These are phyloP conservation scores for Dactylellina haptotyla DNA, from an alignment of 2,329 filamentous ascomycete genomes.

Conservation along the genomic window DNA sequence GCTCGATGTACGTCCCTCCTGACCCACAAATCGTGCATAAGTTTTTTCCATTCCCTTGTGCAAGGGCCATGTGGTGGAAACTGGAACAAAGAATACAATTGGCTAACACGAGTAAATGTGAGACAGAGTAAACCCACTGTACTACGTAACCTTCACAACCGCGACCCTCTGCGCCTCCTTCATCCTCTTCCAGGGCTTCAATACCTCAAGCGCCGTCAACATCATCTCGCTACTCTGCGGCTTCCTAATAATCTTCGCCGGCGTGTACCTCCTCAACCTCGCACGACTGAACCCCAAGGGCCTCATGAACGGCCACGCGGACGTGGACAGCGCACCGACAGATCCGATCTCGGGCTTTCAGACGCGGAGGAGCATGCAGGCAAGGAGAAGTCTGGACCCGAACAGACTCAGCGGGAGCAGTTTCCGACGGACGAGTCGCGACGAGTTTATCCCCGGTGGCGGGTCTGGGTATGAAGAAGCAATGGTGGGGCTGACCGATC, in stretches of 20 bases:
- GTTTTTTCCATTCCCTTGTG: not conserved
- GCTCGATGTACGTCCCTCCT: constrained; percentile 80
- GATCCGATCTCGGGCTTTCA: constrained; percentile 90
- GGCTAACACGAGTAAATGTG: constrained; percentile 23
- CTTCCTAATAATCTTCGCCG: constrained; percentile 76
- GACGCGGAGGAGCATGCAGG: constrained; percentile 92
- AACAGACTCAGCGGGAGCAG: constrained; percentile 72
- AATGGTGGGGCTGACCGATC: constrained; percentile 77
- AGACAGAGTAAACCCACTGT: constrained; percentile 84
- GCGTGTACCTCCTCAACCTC: constrained; percentile 79
- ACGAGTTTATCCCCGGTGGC: constrained; percentile 82
- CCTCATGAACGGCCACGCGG: constrained; percentile 64
- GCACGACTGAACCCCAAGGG: constrained; percentile 90
- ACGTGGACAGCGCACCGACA: constrained; percentile 81
- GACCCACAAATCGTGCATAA: constrained; percentile 1
- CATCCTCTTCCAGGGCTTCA: constrained; percentile 77
- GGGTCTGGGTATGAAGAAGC: constrained; percentile 78
- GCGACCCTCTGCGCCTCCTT: constrained; percentile 75
- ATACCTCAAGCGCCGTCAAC: constrained; percentile 75
- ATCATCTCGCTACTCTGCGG: constrained; percentile 78
- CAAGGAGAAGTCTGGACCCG: constrained; percentile 74
- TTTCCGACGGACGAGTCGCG: constrained; percentile 72
- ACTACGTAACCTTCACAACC: constrained; percentile 78
- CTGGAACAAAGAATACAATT: constrained; percentile 24
- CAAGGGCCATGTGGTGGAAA: constrained; percentile 9